phyloP scores from a whole-genome alignment of 257 asterid species.

The Solanum pennellii region DNA sequence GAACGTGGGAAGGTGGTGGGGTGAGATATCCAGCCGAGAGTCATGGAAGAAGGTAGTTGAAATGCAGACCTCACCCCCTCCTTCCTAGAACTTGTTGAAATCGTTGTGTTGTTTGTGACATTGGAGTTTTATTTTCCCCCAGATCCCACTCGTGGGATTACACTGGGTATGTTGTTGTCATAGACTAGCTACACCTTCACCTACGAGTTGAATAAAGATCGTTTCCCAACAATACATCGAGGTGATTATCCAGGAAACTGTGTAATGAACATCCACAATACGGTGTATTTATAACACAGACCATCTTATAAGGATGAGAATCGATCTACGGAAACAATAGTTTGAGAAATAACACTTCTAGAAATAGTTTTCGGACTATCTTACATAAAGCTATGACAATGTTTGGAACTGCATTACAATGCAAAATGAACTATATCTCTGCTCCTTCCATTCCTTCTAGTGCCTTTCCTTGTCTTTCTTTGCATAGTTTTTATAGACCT shows the following conservation, averaged over 20 bases:
- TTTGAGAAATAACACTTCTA: background rate
- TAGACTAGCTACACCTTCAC: background rate
- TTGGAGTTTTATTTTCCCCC: background rate
- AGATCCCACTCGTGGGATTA: background rate
- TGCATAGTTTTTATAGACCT: slow-evolving; percentile 57
- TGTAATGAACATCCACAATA: background rate
- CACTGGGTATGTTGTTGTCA: background rate
- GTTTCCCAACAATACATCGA: background rate
- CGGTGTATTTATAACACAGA: background rate
- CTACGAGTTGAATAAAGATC: background rate
- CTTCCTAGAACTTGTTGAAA: background rate
- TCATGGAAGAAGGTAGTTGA: slow-evolving; percentile 77
- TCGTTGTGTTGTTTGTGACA: background rate
- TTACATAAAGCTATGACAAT: background rate
- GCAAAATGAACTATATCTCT: background rate
- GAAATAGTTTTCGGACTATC: background rate
- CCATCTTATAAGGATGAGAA: background rate
- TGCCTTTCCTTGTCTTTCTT: slow-evolving; percentile 68
- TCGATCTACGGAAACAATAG: background rate
- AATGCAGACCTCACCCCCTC: slow-evolving; percentile 43
- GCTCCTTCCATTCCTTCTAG: slow-evolving; percentile 30
- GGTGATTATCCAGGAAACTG: background rate
- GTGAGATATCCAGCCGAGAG: slow-evolving; percentile 49
- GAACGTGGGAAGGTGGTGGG: slow-evolving; percentile 87
- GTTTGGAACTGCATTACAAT: background rate